phyloP scores from a whole-genome alignment of 257 asterid genomes.

The Gentiana macrophylla region DNA sequence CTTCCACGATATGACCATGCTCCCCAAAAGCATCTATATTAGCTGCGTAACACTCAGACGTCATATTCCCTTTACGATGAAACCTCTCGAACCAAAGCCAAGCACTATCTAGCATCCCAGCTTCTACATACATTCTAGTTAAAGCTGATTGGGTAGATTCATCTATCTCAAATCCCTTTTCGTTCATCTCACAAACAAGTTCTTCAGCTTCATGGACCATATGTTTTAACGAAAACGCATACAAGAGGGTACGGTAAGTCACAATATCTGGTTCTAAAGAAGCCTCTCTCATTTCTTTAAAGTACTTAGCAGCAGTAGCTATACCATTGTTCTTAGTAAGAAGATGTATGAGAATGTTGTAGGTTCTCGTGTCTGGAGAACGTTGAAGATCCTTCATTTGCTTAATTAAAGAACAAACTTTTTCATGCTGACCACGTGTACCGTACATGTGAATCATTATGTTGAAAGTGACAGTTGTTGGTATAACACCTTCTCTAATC shows the following conservation, averaged over 20 bases:
- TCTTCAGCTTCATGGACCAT: conserved; percentile 78
- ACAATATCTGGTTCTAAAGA: conserved; percentile 77
- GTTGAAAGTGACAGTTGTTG: conserved; percentile 79
- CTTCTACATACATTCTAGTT: conserved; percentile 86
- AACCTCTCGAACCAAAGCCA: conserved; percentile 81
- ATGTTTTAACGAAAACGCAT: conserved; percentile 72
- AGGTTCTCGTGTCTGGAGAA: conserved; percentile 73
- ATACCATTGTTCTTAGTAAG: conserved; percentile 70
- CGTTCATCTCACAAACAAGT: conserved; percentile 70
- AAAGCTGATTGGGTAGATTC: conserved; percentile 83
- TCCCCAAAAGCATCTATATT: conserved; percentile 90
- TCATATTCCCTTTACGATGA: conserved; percentile 67
- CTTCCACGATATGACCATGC: conserved; percentile 52
- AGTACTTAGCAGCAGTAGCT: conserved; percentile 49
- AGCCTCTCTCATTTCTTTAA: conserved; percentile 61
- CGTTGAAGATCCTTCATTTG: conserved; percentile 64
- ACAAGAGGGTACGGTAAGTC: conserved; percentile 77
- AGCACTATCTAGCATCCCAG: conserved; percentile 51
- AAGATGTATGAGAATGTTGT: conserved; percentile 72
- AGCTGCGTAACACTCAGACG: conserved; percentile 82
- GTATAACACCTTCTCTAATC: conserved; percentile 56
- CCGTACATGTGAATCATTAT: conserved; percentile 93
- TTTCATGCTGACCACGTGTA: conserved; percentile 51
- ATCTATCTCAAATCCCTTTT: conserved; percentile 55
- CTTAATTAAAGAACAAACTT: conserved; percentile 48